Conservation (phyloP, 2,329 filamentous ascomycete species). For the Verticillium isaacii region DNA sequence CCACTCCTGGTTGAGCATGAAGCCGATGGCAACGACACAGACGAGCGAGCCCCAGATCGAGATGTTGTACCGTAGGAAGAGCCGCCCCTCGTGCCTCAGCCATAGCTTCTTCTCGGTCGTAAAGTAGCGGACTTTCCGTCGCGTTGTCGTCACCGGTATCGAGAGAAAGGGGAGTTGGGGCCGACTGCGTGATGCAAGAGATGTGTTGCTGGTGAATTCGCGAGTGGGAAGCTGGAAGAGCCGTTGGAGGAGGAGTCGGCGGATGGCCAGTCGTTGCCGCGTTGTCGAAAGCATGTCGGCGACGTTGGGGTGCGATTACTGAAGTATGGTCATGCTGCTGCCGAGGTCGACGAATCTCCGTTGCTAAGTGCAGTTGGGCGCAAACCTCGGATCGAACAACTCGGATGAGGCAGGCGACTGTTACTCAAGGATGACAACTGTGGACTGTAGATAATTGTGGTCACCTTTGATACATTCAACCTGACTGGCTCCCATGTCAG, state of each 20-base stretch:
- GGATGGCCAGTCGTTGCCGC: constrained; percentile 33
- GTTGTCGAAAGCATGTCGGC: constrained; percentile 18
- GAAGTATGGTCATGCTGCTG: background rate
- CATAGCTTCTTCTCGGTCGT: constrained; percentile 73
- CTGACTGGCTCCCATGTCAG: background rate
- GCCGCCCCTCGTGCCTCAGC: constrained; percentile 65
- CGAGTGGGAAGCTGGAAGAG: constrained; percentile 11
- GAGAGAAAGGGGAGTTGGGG: constrained; percentile 49
- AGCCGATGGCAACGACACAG: constrained; percentile 55
- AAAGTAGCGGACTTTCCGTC: constrained; percentile 63
- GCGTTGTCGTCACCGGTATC: constrained; percentile 35
- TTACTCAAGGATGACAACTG: background rate
- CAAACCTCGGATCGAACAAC: background rate
- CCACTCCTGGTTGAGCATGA: constrained; percentile 67
- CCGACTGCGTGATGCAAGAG: constrained; percentile 25
- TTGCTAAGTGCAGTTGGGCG: background rate
- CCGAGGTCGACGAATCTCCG: background rate
- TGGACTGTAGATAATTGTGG: background rate
- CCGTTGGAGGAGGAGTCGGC: constrained; percentile 22
- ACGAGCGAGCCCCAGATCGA: constrained; percentile 60
- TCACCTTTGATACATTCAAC: background rate
- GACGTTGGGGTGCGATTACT: background rate
- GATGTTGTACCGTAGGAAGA: constrained; percentile 64
- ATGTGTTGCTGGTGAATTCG: constrained; percentile 12
- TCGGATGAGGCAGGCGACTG: background rate